Base-by-base conservation (phyloP, 139 green algal species). In the Spirogloea muscicola region DNA sequence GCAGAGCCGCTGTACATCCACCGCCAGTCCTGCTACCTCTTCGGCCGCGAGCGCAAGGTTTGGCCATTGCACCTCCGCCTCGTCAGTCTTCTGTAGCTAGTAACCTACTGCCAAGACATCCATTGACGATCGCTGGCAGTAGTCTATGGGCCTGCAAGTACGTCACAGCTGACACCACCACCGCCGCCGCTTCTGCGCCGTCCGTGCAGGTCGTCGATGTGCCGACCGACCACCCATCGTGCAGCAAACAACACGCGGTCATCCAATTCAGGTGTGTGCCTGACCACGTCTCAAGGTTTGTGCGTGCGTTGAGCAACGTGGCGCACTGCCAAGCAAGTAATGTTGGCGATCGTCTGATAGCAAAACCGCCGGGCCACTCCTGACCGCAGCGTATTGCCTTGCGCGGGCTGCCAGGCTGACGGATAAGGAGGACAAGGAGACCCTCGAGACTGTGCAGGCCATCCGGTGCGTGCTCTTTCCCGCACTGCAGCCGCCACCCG, bases 231-330 rank as follows among this genome's bases (percentile, higher is more conserved):
- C 94, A 99, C 81, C 92, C 94, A 6, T 95, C 87, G 13, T 96
- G 94, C 88, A 92, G 83, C 87, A 96, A 96, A 85, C 94, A 98
- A 83, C 94, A 99, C 52, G 91, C 91, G 0, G 91, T 98, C n/a
- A 38, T 82, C 5, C 75, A 82, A 33, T 82, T 65, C 58, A 37
- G 58, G 79, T 69, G n/a, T n/a, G n/a, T n/a, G n/a, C n/a, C n/a
- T n/a, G n/a, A n/a, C n/a, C n/a, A n/a, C n/a, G n/a, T n/a, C n/a
- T n/a, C n/a, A n/a, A n/a, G n/a, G n/a, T n/a, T n/a, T n/a, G n/a
- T n/a, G n/a, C n/a, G n/a, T n/a, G n/a, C n/a, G n/a, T n/a, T n/a
- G n/a, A n/a, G n/a, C n/a, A n/a, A n/a, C n/a, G n/a, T n/a, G n/a
- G n/a, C n/a, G n/a, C n/a, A n/a, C n/a, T n/a, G n/a, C n/a, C n/a